Evolutionary conservation across 2,329 filamentous ascomycete species (phyloP), one percentile per base, ranked within the genome.

Genomic region (Colletotrichum kahawae): DNA sequence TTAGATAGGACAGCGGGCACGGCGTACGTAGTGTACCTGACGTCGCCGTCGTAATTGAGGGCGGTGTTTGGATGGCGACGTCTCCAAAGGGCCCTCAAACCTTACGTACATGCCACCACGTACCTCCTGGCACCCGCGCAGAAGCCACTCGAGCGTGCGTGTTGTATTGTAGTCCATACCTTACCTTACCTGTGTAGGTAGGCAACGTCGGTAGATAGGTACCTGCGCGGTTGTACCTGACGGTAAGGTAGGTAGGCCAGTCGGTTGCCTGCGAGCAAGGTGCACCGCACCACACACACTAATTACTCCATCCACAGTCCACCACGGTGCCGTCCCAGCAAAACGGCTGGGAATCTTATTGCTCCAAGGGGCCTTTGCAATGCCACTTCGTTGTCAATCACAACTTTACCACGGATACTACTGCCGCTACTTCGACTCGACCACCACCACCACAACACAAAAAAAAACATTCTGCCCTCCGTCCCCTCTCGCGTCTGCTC

Each of bases 301-400:
- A 14, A 21, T 12, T 29, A 43, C 57, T 51, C 43, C 43, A 51
- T 51, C 43, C 43, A 51, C 72, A 70, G 70, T 68, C 67, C 64
- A 72, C 69, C 67, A 68, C 73, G 57, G 43, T 68, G 69, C 69
- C 63, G 73, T 75, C 70, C 65, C 71, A 74, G 65, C 60, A 70
- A 74, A 76, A 76, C 70, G 70, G 70, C 71, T 59, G 70, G 74
- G 70, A 74, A 76, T 76, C 65, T 74, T 70, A 76, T 74, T 76
- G 62, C 70, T 70, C 71, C 71, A 74, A 74, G 71, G 74, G 74
- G 74, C 66, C 54, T 48, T 66, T 74, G 70, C 74, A 75, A 76
- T 76, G 71, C 74, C 71, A 76, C 70, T 74, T 76, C 59, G 43
- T 74, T 60, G 59, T 66, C 59, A 74, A 70, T 65, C 74, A 66